Base-by-base conservation (phyloP, 2,329 filamentous ascomycete species). In the Raffaelea albimanens region DNA sequence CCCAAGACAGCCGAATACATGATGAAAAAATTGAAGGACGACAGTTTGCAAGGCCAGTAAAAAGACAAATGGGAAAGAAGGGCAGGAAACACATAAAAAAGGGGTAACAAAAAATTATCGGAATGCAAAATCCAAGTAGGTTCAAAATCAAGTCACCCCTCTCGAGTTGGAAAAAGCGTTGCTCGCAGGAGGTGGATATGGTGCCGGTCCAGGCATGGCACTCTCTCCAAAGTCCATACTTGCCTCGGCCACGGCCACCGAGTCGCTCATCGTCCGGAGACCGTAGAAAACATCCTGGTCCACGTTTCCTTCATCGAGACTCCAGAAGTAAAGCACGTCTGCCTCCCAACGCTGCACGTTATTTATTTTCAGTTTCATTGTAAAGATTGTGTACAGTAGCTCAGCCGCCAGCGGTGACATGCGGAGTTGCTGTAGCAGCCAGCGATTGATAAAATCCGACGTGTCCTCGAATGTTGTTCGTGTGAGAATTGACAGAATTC, bases 351-450 rank as follows among this genome's bases (percentile, higher is more conserved):
- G 56, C 18, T 58, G 53, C 8, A 59, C 39, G 47, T 67, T 63
- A 9, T 59, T 54, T 16, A 69, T 61, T 18, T 56, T 56, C 16
- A 67, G 53, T 5, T 38, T 50, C 5, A 52, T 47, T 13, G 59
- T 55, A 44, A 67, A 69, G 5, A 63, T 59, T 10, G 61, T 56
- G 50, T 69, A 67, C 8, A 77, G 61, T 2, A 70, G 56, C 47
- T 68, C 60, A 1, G 62, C 70, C 50, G 73, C 67, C 47, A 75
- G 56, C 0, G 70, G 62, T 3, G 69, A 73, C 14, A 63, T 60
- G 33, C 72, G 67, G 38, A 78, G 62, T 39, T 69, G 67, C 43
- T 77, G 70, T 13, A 78, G 63, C 3, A 78, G 59, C 75, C 75
- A 78, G 38, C 71, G 64, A 52, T 70, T 71, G 54, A 78, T 67